Conservation (phyloP, 768 basidiomycete species). For the Ramaria sp. region DNA sequence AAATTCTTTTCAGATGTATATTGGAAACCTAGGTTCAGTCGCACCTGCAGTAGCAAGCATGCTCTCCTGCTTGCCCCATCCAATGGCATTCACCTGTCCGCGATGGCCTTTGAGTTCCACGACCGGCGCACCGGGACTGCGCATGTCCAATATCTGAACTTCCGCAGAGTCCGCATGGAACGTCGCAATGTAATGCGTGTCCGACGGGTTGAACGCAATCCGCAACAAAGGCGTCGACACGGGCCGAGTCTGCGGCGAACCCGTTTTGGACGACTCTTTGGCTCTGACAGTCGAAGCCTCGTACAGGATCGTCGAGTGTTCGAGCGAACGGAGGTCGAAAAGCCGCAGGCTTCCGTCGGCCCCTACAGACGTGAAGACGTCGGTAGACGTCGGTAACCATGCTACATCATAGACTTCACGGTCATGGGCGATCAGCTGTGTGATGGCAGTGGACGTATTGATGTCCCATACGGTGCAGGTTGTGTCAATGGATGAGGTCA, state of each 20-base stretch:
- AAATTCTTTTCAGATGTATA: too few species aligned
- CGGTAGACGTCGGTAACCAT: conserved; percentile 94
- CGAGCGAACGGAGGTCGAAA: conserved; percentile 91
- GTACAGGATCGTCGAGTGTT: conserved; percentile 97
- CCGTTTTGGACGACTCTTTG: conserved; percentile 29
- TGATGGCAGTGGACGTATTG: conserved; percentile 84
- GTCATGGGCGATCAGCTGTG: conserved; percentile 96
- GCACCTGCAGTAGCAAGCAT: conserved; percentile 82
- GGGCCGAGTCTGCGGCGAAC: conserved; percentile 68
- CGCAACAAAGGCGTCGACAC: conserved; percentile 74
- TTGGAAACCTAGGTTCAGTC: too few species aligned
- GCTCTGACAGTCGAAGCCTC: conserved; percentile 35
- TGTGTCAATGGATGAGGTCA: conserved; percentile 97
- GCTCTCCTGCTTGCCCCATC: conserved; percentile 83
- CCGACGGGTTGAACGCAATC: conserved; percentile 83
- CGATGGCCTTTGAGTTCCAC: conserved; percentile 83
- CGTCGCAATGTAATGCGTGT: conserved; percentile 93
- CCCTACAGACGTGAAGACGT: conserved; percentile 97
- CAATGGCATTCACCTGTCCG: conserved; percentile 73
- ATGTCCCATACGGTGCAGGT: conserved; percentile 99
- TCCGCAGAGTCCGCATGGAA: conserved; percentile 90
- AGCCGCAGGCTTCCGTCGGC: conserved; percentile 95
- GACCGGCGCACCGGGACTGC: conserved; percentile 90
- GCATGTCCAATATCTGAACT: conserved; percentile 92
- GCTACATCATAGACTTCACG: conserved; percentile 94